Conservation (phyloP, 2,329 filamentous ascomycete genomes). For the Esteya vermicola region DNA sequence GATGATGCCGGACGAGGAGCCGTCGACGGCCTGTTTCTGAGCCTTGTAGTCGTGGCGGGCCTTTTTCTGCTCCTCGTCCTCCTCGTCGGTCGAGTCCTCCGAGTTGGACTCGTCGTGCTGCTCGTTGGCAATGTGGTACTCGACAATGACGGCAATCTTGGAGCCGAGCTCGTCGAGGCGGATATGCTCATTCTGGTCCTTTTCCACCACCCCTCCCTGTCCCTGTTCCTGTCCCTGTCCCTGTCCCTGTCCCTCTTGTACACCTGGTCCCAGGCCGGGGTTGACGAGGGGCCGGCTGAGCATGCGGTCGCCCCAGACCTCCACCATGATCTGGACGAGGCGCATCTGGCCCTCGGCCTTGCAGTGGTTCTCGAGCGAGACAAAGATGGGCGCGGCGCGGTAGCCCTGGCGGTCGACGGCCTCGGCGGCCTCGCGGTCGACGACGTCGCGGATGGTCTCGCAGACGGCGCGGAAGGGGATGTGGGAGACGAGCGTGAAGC, state of each 20-base stretch:
- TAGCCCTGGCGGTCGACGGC: constrained; percentile 26
- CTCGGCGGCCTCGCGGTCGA: constrained; percentile 39
- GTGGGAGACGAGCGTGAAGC: constrained; percentile 22
- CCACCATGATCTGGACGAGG: constrained; percentile 46
- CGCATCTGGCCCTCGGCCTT: constrained; percentile 36
- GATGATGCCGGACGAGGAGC: constrained; percentile 38
- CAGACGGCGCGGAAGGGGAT: constrained; percentile 16
- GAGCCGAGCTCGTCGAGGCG: constrained; percentile 36
- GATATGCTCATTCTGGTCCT: constrained; percentile 40
- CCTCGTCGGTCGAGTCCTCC: neutral
- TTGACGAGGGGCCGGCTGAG: constrained; percentile 37
- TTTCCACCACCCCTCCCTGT: constrained; percentile 38
- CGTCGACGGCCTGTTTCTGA: constrained; percentile 32
- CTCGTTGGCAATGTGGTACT: constrained; percentile 39
- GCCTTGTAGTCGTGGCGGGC: constrained; percentile 38
- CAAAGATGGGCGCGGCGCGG: constrained; percentile 30
- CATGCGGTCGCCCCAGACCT: constrained; percentile 45
- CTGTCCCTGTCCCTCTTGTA: too few relatives aligned
- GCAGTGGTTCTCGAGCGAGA: constrained; percentile 30
- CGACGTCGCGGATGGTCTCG: constrained; percentile 34
- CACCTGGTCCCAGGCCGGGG: too few relatives aligned
- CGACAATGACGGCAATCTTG: constrained; percentile 41
- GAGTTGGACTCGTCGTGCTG: constrained; percentile 34
- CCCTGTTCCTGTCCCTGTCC: too few relatives aligned
- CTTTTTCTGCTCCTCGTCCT: constrained; percentile 26